Conservation (phyloP, 495 filamentous ascomycete species). For the Neurospora sp. region DNA sequence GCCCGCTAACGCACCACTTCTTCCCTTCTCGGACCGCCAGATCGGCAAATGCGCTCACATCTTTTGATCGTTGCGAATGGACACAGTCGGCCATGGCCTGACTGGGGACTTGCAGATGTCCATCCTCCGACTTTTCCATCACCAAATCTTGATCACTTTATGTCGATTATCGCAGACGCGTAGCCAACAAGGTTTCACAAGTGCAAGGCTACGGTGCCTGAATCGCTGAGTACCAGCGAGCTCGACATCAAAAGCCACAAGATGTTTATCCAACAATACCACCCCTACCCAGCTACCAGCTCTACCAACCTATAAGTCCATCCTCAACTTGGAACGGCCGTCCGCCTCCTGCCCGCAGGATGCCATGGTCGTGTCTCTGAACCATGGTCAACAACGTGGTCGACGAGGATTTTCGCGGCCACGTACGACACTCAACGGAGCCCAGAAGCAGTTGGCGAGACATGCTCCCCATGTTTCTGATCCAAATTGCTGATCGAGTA, state of each 20-base stretch:
- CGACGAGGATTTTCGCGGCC: background rate
- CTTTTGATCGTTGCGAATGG: background rate
- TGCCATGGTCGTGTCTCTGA: background rate
- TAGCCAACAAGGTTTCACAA: background rate
- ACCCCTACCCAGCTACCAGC: background rate
- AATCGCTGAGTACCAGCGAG: background rate
- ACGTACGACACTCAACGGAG: background rate
- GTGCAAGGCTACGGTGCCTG: background rate
- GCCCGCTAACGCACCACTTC: background rate
- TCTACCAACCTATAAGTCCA: background rate
- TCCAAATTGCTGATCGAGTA: background rate
- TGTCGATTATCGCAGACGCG: background rate
- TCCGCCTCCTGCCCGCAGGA: background rate
- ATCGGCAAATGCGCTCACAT: conserved; percentile 1
- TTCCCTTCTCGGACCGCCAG: background rate
- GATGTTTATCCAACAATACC: background rate
- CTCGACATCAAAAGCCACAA: background rate
- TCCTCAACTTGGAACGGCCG: background rate
- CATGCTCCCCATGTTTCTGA: background rate
- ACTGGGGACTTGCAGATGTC: background rate
- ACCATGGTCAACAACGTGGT: background rate
- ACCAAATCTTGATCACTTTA: background rate
- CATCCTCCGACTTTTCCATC: background rate
- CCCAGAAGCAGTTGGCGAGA: background rate
- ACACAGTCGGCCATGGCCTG: background rate